Evolutionary conservation across 495 filamentous ascomycete species (phyloP), one percentile per base, ranked within the genome.

Genomic region (Lepidopterella palustris): DNA sequence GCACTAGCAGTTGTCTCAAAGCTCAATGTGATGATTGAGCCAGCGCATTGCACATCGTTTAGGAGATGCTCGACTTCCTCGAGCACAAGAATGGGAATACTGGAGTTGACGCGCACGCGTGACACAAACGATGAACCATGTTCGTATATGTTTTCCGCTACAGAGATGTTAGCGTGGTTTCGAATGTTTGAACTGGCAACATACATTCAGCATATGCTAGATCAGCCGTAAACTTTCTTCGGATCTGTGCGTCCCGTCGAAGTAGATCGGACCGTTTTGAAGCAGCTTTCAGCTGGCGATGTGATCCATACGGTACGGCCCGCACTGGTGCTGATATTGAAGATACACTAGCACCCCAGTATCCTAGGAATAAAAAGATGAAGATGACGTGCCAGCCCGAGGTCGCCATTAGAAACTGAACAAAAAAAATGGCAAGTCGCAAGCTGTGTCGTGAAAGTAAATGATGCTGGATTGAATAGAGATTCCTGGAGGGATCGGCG

Each of bases 51-150:
- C 20, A 67, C 57, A 60, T 63, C 53, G 6, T 27, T 54, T 21
- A 67, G 26, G 42, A 55, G 60, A 31, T 67, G 60, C 29, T 67
- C 64, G 18, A 60, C 50, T 5, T 67, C 64, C 23, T 67, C 64
- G 2, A 67, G 40, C 21, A 57, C 54, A 9, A 67, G 55, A 11
- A 67, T 55, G 1, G 64, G 60, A 27, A 39, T 28, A 25, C 61
- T 21, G n/a, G 64, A 63, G 1, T n/a, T 24, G 24, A 63, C 31
- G 26, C 48, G 58, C 15, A 67, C 55, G 24, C 40, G 45, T 5
- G 64, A 67, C 3, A 57, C 57, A 31, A 67, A 67, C 20, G 56
- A 55, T 26, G 51, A 50, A 23, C 45, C 21, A 20, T 32, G 40
- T 9, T 11, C 26, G 26, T 57, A 59, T 1, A 45, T 27, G 21